Evolutionary conservation across 768 basidiomycete genomes (phyloP), one percentile per base, ranked within the genome.

Genomic region (Dioszegia hungarica): DNA sequence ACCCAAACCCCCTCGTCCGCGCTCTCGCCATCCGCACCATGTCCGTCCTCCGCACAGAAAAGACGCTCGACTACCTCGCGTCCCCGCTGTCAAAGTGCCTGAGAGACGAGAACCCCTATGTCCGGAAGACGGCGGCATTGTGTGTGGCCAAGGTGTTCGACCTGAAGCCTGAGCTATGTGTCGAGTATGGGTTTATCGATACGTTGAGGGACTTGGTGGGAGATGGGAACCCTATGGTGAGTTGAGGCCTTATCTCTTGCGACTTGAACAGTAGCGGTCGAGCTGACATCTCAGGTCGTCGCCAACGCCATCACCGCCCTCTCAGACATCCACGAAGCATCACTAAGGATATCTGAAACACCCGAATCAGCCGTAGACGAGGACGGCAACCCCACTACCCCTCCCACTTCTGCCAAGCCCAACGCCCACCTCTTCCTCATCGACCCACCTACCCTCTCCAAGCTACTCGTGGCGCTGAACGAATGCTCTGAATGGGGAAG

Each of bases 401-500:
- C 70, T 22, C 66, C 63, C 12, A 58, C 64, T 6, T 62, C 70
- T 9, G 34, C 72, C 25, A 57, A 67, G 36, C 69, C 69, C 22
- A 40, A 64, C 19, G 80, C 84, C 3, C 86, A 84, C 17, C 75
- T 86, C 52, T 97, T 98, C 78, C 78, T 77, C 57, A 90, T 98
- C 74, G 92, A 91, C n/a, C 77, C 86, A 5, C 75, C 84, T 0
- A 83, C 93, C 57, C 81, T 99, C 47, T 86, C 82, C 77, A 95
- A 93, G 74, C 83, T 99, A 15, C 80, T 99, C 54, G 88, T 98
- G 52, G 95, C 94, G 1, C 81, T 99, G 19, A 94, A 94, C 73
- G 95, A 98, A 77, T 97, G 94, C 73, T 94, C 93, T 0, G 95
- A 99, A 78, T 99, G 95, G 95, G 95, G 95, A 29, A 84, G 94